Base-by-base conservation (phyloP, 192 early-diverging fungal genomes). In the Radiomyces spectabilis region DNA sequence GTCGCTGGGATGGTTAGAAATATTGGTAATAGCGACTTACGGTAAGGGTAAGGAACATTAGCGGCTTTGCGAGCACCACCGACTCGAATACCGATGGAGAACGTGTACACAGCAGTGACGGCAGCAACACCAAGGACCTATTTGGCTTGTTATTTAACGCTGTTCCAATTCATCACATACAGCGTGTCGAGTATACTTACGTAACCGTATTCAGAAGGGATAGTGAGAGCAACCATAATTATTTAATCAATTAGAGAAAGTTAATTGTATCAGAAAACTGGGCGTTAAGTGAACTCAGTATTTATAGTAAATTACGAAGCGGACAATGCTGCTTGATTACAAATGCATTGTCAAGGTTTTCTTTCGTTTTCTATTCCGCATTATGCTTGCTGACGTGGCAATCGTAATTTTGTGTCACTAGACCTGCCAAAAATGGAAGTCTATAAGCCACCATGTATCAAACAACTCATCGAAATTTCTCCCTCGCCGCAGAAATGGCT, bases 41-140 rank as follows among this genome's bases (percentile, higher is more conserved):
- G 43, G 71, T 74, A 67, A 30, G 88, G 88, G 61, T 85, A 85
- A 26, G 79, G 74, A 16, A 88, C 80, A 3, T 57, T 48, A 3
- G 88, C 83, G 41, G 56, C 68, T 56, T 75, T 82, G 49, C 88
- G 76, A 44, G 72, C 69, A 5, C n/a, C 0, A 22, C 80, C 79
- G 41, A 83, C 83, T 18, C 65, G 59, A 24, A 52, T 15, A 34
- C 25, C 39, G 5, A 60, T 33, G 6, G 27, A 15, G 19, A 55
- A 13, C 24, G 55, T 18, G 10, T 35, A 29, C 12, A 53, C 16
- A 13, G 26, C 48, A 31, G 37, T 53, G 7, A 34, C 8, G 12
- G 27, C 26, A 25, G 46, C 33, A 29, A 54, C 38, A 34, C 32
- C 47, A 37, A 55, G 45, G 10, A 54, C 53, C 45, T 51, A 53